Conservation (phyloP, 1,139 yeast species). For the Blastobotrys indianensis region DNA sequence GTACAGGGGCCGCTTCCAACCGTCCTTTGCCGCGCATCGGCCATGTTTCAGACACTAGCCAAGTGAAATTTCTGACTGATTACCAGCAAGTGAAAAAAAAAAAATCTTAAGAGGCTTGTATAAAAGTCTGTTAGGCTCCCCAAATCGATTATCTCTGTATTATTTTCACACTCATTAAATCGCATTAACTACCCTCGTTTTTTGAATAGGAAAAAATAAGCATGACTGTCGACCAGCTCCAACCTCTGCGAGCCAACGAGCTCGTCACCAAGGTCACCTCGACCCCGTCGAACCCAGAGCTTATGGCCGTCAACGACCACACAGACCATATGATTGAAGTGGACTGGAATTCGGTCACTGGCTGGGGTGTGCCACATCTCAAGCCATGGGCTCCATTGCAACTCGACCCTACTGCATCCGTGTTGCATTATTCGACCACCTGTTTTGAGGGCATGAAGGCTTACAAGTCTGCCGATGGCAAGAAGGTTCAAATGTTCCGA, state of each 20-base stretch:
- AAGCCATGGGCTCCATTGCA: slow-evolving; percentile 37
- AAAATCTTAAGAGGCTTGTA: too few relatives aligned
- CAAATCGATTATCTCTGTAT: too few relatives aligned
- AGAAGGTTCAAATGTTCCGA: slow-evolving; percentile 38
- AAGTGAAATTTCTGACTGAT: too few relatives aligned
- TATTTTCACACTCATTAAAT: too few relatives aligned
- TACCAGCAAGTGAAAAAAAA: too few relatives aligned
- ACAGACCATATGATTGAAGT: slow-evolving; percentile 43
- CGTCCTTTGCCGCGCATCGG: too few relatives aligned
- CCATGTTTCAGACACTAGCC: too few relatives aligned
- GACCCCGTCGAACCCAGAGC: slow-evolving; percentile 8
- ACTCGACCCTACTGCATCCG: slow-evolving; percentile 31
- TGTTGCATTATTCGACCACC: slow-evolving; percentile 33
- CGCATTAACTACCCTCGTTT: too few relatives aligned
- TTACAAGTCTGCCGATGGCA: slow-evolving; percentile 30
- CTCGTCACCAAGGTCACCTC: slow-evolving; percentile 12
- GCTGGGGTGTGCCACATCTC: slow-evolving; percentile 40
- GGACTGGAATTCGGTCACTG: slow-evolving; percentile 36
- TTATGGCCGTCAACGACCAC: slow-evolving; percentile 10
- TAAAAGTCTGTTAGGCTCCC: too few relatives aligned
- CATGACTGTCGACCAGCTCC: slow-evolving; percentile 7
- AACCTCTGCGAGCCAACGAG: slow-evolving; percentile 8
- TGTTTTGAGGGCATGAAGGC: slow-evolving; percentile 36
- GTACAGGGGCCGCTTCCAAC: too few relatives aligned
- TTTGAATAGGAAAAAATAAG: neutral